A percentile compares a stretch with the other conserved stretches of the same genome.
phyloP scores from a whole-genome alignment of 768 basidiomycete genomes.

The Suillus sp. region DNA sequence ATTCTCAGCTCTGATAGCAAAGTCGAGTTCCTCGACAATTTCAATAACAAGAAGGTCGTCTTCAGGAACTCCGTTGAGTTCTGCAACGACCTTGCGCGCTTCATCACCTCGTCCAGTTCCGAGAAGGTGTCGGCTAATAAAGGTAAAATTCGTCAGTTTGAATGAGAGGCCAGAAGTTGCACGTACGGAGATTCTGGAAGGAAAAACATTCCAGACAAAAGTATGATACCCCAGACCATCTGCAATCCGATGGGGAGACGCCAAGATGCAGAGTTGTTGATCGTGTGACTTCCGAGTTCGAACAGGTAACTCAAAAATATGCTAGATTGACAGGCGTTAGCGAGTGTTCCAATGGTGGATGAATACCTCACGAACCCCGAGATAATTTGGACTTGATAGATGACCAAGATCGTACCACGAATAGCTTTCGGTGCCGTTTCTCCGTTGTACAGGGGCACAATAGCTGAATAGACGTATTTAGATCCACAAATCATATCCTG shows the following conservation, averaged over 20 bases:
- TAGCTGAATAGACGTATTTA: conserved; percentile 34
- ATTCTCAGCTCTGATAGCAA: conserved; percentile 70
- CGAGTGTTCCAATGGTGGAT: not conserved
- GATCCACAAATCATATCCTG: conserved; percentile 7
- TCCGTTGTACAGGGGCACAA: conserved; percentile 73
- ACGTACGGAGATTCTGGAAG: conserved; percentile 77
- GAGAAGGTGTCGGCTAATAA: conserved; percentile 66
- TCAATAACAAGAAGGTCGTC: conserved; percentile 63
- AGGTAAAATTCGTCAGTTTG: not conserved
- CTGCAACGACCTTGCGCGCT: conserved; percentile 64
- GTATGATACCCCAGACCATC: conserved; percentile 64
- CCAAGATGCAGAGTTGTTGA: conserved; percentile 68
- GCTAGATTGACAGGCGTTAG: conserved; percentile 34
- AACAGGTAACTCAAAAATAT: conserved; percentile 73
- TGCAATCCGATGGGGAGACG: conserved; percentile 76
- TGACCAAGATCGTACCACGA: conserved; percentile 68
- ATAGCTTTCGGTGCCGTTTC: conserved; percentile 77
- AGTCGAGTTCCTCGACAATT: conserved; percentile 62
- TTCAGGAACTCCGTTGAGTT: conserved; percentile 61
- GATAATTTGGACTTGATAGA: conserved; percentile 81
- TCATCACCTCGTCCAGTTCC: conserved; percentile 53
- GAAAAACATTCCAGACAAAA: conserved; percentile 73
- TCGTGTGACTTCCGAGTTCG: conserved; percentile 62
- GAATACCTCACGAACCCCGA: conserved; percentile 47
- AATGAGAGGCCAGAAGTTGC: not conserved